Evolutionary conservation across 2,329 filamentous ascomycete genomes (phyloP), one percentile per base, ranked within the genome.

Genomic region (Cladosporium sphaerospermum): DNA sequence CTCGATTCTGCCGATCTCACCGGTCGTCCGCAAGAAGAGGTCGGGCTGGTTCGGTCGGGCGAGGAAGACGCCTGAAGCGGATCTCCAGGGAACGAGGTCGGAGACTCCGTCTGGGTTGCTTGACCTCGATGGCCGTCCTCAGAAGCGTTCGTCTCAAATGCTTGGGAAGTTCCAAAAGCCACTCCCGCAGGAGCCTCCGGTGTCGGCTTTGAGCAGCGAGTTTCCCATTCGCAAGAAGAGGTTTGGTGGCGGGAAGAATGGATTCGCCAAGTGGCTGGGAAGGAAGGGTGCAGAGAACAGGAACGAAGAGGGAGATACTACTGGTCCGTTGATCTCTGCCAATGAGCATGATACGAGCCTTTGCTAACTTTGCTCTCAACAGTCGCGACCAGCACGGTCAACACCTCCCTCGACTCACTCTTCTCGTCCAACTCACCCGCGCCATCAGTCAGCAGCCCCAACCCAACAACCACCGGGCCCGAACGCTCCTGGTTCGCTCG

Each of bases 401-500:
- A 60, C 41, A 52, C 49, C 4, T 66, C 64, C 6, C 46, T 63
- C 28, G 60, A 66, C 47, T 68, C 65, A 3, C 54, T 66, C 14
- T 62, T 64, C 57, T 61, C 62, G n/a, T 57, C 57, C 59, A 58
- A 52, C 62, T 70, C 62, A 59, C 71, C 56, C 67, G 55, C 68
- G 69, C 67, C 63, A 58, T 64, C 66, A 78, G 69, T 86, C 80
- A 63, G 83, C 39, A 53, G 53, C 32, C 54, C 61, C 53, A 23
- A 13, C 2, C 14, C 18, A 19, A 54, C 65, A 7, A 82, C 31
- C 13, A 50, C 57, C n/a, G n/a, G 13, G 1, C n/a, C 36, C 36
- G 73, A 58, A 59, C 84, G 89, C 64, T 95, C 86, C 61, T 96
- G 92, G 91, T 80, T 97, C 50, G 86, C 89, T 31, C 86, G 89